phyloP scores from a whole-genome alignment of 805 yeast genomes.

The Sugiyamaella americana region DNA sequence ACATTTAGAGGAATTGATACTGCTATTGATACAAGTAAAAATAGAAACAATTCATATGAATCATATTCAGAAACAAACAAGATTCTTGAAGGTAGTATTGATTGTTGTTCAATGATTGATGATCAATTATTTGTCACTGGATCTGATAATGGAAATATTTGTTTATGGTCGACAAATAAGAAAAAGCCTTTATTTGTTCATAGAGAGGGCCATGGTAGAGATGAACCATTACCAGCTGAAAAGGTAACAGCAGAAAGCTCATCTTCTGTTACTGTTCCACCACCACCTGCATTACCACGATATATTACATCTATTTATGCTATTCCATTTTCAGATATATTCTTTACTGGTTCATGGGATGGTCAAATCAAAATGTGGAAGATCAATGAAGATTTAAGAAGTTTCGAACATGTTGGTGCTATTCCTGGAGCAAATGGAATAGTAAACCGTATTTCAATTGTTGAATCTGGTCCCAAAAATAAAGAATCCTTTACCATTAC shows the following conservation, averaged over 20 bases:
- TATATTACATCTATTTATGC: constrained; percentile 81
- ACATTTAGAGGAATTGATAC: constrained; percentile 87
- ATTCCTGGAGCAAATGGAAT: constrained; percentile 59
- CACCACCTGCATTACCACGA: constrained; percentile 54
- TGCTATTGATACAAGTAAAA: constrained; percentile 27
- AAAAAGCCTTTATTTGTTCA: constrained; percentile 75
- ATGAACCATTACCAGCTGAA: constrained; percentile 42
- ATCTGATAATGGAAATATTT: constrained; percentile 84
- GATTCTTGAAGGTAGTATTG: constrained; percentile 72
- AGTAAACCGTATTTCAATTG: constrained; percentile 32
- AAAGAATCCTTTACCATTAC: constrained; percentile 44
- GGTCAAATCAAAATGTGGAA: constrained; percentile 79
- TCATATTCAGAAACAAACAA: constrained; percentile 11
- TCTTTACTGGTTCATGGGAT: constrained; percentile 83
- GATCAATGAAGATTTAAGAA: constrained; percentile 56
- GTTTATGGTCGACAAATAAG: constrained; percentile 86
- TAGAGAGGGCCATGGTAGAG: constrained; percentile 72
- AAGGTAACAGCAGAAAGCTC: constrained; percentile 49
- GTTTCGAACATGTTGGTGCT: constrained; percentile 51
- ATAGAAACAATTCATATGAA: constrained; percentile 22
- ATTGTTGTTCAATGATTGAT: constrained; percentile 84
- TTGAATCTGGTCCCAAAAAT: constrained; percentile 27
- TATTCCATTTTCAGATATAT: constrained; percentile 76
- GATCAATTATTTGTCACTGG: constrained; percentile 92
- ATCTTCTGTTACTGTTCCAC: constrained; percentile 43